A percentile compares a stretch with the other conserved stretches of the same genome.
Conservation (phyloP, 2,329 filamentous ascomycete species). For the Botryotinia calthae region DNA sequence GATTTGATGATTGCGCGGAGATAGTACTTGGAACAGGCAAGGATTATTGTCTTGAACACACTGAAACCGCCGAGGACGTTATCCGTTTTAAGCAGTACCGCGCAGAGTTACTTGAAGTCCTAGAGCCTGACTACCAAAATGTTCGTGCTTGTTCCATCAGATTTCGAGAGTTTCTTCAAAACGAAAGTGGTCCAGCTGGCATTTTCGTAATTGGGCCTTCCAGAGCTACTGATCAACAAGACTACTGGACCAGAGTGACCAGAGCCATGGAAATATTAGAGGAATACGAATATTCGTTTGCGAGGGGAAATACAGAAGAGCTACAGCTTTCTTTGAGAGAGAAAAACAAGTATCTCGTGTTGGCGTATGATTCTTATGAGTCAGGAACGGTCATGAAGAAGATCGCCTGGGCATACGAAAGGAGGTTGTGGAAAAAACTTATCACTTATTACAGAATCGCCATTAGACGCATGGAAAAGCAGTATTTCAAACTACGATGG, state of each 20-base stretch:
- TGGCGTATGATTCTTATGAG: neutral
- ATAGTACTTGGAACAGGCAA: neutral
- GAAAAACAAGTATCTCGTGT: neutral
- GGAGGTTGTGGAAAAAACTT: neutral
- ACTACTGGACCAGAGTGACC: neutral
- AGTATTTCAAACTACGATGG: neutral
- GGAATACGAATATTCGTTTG: neutral
- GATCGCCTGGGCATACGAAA: neutral
- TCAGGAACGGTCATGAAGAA: neutral
- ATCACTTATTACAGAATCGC: neutral
- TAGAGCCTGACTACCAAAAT: neutral
- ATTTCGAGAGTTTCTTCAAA: neutral
- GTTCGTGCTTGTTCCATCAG: neutral
- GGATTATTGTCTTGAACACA: neutral
- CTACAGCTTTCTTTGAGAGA: neutral
- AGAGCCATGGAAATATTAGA: neutral
- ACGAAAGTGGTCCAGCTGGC: neutral
- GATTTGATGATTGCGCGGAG: neutral
- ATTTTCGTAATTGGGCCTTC: neutral
- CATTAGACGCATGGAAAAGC: neutral
- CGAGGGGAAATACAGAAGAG: neutral
- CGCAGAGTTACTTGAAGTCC: neutral
- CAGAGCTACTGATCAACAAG: neutral
- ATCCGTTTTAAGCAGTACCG: neutral
- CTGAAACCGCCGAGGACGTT: neutral